phyloP scores from a whole-genome alignment of 139 green algal species.

The Pleodorina starrii region DNA sequence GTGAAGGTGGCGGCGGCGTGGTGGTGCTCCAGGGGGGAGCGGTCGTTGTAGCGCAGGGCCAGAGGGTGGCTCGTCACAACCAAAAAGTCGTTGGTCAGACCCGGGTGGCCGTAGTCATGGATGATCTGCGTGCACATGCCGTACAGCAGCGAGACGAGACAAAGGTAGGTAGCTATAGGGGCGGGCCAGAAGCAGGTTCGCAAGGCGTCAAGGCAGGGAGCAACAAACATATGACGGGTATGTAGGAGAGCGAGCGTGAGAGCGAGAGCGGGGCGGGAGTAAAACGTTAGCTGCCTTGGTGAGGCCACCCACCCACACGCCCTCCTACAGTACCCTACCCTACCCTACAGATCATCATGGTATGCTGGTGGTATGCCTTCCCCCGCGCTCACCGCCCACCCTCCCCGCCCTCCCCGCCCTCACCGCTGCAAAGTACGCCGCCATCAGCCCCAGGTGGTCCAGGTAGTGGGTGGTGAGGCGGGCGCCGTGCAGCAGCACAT shows the following conservation, averaged over 20 bases:
- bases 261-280: no score
- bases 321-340: no score
- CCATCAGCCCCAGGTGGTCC: slow-evolving; percentile 33
- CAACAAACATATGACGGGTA: no score
- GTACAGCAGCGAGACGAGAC: no score
- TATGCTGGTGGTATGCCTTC: no score
- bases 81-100: slow-evolving; percentile 71
- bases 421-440: slow-evolving; percentile 31
- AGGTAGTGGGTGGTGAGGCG: not conserved
- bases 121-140: slow-evolving; percentile 49
- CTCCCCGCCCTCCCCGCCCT: not conserved
- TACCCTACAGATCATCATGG: no score
- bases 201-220: no score
- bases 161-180: no score
- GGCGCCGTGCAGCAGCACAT: slow-evolving; percentile 58
- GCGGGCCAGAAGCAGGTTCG: no score
- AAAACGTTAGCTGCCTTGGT: no score
- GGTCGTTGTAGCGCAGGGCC: slow-evolving; percentile 60
- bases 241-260: no score
- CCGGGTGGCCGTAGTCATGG: slow-evolving; percentile 65
- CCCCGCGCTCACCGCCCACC: not conserved
- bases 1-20: slow-evolving; percentile 37
- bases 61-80: slow-evolving; percentile 55
- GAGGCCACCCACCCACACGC: no score
- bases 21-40: slow-evolving; percentile 59